Evolutionary conservation across 192 early-diverging fungal species (phyloP), one percentile per base, ranked within the genome.

Genomic region (Backusella macrospora): DNA sequence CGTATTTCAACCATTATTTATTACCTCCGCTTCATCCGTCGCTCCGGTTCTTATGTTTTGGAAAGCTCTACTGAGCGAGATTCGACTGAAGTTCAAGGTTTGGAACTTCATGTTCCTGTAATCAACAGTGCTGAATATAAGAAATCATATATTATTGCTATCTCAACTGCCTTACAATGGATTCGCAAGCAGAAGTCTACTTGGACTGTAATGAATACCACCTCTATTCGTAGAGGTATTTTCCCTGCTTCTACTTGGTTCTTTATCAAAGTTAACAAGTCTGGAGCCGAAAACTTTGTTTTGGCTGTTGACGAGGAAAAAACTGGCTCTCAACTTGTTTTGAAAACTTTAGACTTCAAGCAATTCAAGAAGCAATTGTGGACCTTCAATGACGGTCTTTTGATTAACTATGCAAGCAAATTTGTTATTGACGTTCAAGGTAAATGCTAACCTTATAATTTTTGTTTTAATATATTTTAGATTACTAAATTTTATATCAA

Each of bases 371-470:
- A 63, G 8, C 77, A 73, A 43, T 40, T 78, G 38, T 78, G 77
- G 77, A 74, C 72, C 4, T 74, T 42, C 29, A 64, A 42, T 42
- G 68, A 78, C 39, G 66, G 66, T 49, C 72, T 55, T 34, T 49
- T 78, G 42, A 69, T 78, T 52, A 78, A 78, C 26, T 78, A 78
- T 47, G 69, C 69, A 26, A 49, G n/a, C 16, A 65, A 62, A 15
- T 34, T 64, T 45, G 67, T 65, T 26, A 65, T 76, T 55, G 75
- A 65, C 49, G 13, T 76, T 15, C 43, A 70, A 40, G 75, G 75
- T 76, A 71, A 49, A 63, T 29, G 2, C 29, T 34, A 0, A 47
- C 48, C 2, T 29, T 46, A 15, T 45, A 10, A 3, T 15, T 21
- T 40, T 13, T 47, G 15, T 52, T 55, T 13, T 59, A 15, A 12